A percentile compares a stretch with the other conserved stretches of the same genome.
These are phyloP conservation scores for Aureobasidium sp. DNA, from an alignment of 2,329 filamentous ascomycete species.

Conservation along the genomic window DNA sequence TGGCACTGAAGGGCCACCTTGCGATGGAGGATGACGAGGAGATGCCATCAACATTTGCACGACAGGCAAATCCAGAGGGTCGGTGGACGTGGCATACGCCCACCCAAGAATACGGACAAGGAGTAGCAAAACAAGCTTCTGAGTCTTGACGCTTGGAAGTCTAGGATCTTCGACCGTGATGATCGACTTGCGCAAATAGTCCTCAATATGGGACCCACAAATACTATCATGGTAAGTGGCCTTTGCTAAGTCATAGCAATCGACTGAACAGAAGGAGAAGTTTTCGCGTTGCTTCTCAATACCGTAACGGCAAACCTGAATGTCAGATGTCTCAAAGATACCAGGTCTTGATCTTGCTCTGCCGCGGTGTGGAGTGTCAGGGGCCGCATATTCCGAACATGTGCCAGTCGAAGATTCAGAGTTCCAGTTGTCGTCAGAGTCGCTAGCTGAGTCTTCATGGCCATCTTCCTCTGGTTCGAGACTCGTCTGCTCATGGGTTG, in stretches of 20 bases:
- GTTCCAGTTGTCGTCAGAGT: background rate
- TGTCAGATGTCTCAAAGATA: background rate
- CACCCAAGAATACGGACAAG: slow-evolving; percentile 11
- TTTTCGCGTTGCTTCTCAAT: background rate
- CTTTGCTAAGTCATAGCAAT: slow-evolving; percentile 7
- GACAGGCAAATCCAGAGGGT: slow-evolving; percentile 12
- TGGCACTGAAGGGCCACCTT: background rate
- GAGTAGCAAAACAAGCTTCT: slow-evolving; percentile 1
- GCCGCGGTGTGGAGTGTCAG: background rate
- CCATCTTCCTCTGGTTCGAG: background rate
- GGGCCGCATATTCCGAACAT: background rate
- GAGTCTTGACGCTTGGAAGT: background rate
- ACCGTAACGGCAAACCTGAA: slow-evolving; percentile 4
- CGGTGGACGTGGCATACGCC: background rate
- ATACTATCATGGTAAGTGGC: background rate
- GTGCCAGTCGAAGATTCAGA: background rate
- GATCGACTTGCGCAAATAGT: background rate
- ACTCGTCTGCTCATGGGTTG: no score
- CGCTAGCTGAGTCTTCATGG: background rate
- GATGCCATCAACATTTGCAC: slow-evolving; percentile 1
- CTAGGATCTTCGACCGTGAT: background rate
- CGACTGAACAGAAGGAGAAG: slow-evolving; percentile 6
- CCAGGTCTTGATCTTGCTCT: background rate
- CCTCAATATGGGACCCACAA: background rate
- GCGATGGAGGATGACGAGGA: background rate